Percentiles rank a stretch among this genome's conserved stretches.
phyloP scores from a whole-genome alignment of 2,329 filamentous ascomycete genomes.

The Pseudovirgaria hyperparasitica region DNA sequence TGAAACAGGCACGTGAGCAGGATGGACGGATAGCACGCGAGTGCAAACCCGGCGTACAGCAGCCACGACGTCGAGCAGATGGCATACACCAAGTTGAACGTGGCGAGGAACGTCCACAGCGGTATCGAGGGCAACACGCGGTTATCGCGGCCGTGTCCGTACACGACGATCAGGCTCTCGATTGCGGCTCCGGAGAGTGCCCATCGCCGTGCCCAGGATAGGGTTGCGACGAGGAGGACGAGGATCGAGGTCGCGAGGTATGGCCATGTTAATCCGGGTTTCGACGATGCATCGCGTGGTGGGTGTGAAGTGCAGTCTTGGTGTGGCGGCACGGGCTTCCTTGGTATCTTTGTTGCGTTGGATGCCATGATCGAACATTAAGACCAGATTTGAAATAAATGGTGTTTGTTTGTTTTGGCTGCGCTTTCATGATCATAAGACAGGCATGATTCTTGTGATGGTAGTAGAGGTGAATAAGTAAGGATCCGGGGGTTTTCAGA shows the following conservation, averaged over 20 bases:
- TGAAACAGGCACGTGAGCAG: slow-evolving; percentile 34
- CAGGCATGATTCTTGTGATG: no score
- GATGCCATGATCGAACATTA: no score
- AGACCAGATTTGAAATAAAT: no score
- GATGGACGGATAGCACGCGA: slow-evolving; percentile 29
- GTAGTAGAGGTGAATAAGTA: no score
- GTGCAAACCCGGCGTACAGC: slow-evolving; percentile 31
- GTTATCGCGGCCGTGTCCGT: slow-evolving; percentile 13
- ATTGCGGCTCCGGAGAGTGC: slow-evolving; percentile 18
- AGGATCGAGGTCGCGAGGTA: slow-evolving; percentile 3
- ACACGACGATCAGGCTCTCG: slow-evolving; percentile 12
- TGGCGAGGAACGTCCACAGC: slow-evolving; percentile 34
- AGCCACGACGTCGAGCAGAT: slow-evolving; percentile 41
- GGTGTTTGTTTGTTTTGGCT: no score
- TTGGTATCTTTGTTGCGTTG: no score
- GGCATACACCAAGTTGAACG: slow-evolving; percentile 34
- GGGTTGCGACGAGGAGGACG: slow-evolving; percentile 6
- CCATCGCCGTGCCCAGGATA: slow-evolving; percentile 17
- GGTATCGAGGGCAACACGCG: slow-evolving; percentile 32
- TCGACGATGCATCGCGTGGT: no score
- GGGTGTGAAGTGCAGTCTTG: no score
- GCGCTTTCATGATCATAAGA: no score
- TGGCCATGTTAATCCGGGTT: no score
- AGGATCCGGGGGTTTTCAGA: no score
- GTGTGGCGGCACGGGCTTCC: no score